Conservation (phyloP, 2,329 filamentous ascomycete genomes). For the Lachnellula cervina region DNA sequence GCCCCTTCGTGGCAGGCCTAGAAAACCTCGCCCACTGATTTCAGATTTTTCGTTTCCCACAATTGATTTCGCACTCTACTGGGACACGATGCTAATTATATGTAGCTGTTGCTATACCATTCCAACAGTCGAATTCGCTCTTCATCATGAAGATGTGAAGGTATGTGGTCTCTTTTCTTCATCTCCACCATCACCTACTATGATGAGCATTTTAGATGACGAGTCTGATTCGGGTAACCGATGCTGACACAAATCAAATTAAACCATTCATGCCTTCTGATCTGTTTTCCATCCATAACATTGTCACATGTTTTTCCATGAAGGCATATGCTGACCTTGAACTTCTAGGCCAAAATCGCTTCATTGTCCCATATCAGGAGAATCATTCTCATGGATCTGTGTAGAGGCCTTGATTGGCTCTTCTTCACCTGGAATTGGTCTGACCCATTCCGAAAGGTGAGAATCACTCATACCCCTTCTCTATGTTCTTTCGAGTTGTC, state of each 20-base stretch:
- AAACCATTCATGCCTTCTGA: conserved; percentile 69
- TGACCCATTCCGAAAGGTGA: conserved; percentile 3
- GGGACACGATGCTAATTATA: not conserved
- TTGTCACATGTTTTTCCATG: not conserved
- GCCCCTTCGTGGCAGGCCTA: conserved; percentile 96
- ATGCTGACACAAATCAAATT: conserved; percentile 63
- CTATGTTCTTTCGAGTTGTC: conserved; percentile 23
- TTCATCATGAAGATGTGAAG: not conserved
- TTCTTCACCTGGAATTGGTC: too few relatives aligned
- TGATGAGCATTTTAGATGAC: conserved; percentile 64
- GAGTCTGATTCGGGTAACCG: conserved; percentile 72
- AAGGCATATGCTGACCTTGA: conserved; percentile 14
- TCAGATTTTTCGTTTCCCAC: conserved; percentile 14
- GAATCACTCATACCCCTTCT: conserved; percentile 8
- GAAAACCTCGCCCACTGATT: conserved; percentile 99
- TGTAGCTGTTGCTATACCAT: not conserved
- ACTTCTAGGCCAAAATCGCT: not conserved
- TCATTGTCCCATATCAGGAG: too few relatives aligned
- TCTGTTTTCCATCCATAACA: conserved; percentile 31
- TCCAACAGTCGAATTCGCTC: not conserved
- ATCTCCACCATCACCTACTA: conserved; percentile 18
- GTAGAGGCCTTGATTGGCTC: too few relatives aligned
- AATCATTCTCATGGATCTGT: too few relatives aligned
- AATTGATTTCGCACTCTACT: not conserved
- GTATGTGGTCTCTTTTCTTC: conserved; percentile 15